Conservation (phyloP, 202 grass and related monocot species). For the Setaria viridis region DNA sequence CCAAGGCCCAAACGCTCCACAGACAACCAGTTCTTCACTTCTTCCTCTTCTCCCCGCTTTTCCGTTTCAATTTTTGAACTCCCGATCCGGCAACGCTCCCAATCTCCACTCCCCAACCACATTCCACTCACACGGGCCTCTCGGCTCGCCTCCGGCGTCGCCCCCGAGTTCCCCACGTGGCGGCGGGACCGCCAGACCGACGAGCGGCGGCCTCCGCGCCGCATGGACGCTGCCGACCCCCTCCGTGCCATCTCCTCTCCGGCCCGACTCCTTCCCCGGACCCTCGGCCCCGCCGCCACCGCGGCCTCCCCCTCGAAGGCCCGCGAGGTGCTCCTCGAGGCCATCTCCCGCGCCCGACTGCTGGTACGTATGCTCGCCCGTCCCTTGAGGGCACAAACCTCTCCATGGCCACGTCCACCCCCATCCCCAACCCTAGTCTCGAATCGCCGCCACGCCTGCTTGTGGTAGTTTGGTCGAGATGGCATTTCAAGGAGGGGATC, state of each 20-base stretch:
- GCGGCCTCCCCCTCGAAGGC: slow-evolving; percentile 38
- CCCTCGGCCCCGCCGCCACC: slow-evolving; percentile 30
- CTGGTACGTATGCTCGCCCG: slow-evolving; percentile 43
- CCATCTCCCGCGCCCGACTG: slow-evolving; percentile 1
- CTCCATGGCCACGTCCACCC: neutral
- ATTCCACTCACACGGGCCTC: neutral
- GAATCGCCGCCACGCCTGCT: neutral
- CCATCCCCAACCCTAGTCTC: neutral
- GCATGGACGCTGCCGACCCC: slow-evolving; percentile 40
- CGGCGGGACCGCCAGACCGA: slow-evolving; percentile 19
- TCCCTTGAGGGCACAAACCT: neutral
- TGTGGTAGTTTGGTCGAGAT: neutral
- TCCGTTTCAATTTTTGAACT: slow-evolving; percentile 42
- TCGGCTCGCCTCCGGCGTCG: neutral
- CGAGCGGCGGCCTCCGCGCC: neutral
- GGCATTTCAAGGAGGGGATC: neutral
- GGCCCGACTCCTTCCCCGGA: slow-evolving; percentile 43
- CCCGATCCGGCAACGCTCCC: neutral
- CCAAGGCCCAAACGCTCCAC: neutral
- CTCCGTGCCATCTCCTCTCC: slow-evolving; percentile 27
- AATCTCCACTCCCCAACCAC: neutral
- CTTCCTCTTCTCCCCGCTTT: neutral
- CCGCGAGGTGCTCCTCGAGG: slow-evolving; percentile 31
- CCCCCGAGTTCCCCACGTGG: neutral
- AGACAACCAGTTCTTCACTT: neutral